Percentiles rank a stretch among this genome's conserved stretches.
Evolutionary conservation across 441 rosid genomes (phyloP).

Genomic region (Populus hybrid): DNA sequence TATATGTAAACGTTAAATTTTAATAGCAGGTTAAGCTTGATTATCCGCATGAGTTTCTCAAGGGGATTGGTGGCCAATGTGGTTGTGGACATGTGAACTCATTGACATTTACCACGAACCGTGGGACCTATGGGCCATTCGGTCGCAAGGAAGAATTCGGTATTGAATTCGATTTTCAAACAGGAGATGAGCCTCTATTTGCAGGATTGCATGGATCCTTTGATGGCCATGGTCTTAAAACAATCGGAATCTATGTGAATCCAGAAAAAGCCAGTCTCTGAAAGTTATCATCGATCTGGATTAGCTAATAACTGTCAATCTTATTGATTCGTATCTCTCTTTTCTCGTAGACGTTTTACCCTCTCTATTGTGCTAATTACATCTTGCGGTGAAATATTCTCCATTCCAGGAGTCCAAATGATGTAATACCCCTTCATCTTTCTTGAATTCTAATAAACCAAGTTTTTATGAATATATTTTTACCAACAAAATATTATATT

Average conservation of each 20-base stretch:
- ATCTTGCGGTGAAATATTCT: too few species aligned
- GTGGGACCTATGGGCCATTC: background rate
- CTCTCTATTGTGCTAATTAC: too few species aligned
- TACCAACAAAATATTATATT: too few species aligned
- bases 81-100: background rate
- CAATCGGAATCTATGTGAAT: background rate
- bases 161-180: background rate
- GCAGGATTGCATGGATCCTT: background rate
- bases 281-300: background rate
- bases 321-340: too few species aligned
- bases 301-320: too few species aligned
- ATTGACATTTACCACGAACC: background rate
- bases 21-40: background rate
- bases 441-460: too few species aligned
- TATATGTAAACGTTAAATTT: too few species aligned
- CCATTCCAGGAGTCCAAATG: too few species aligned
- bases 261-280: background rate
- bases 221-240: accelerated
- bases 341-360: too few species aligned
- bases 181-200: background rate
- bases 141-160: accelerated
- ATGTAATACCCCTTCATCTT: too few species aligned
- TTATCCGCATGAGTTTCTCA: background rate
- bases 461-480: too few species aligned
- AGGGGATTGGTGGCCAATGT: background rate